A percentile compares a stretch with the other conserved stretches of the same genome.
Conservation (phyloP, 1,284 basidiomycete species). For the Cryptococcus maquisensis region DNA sequence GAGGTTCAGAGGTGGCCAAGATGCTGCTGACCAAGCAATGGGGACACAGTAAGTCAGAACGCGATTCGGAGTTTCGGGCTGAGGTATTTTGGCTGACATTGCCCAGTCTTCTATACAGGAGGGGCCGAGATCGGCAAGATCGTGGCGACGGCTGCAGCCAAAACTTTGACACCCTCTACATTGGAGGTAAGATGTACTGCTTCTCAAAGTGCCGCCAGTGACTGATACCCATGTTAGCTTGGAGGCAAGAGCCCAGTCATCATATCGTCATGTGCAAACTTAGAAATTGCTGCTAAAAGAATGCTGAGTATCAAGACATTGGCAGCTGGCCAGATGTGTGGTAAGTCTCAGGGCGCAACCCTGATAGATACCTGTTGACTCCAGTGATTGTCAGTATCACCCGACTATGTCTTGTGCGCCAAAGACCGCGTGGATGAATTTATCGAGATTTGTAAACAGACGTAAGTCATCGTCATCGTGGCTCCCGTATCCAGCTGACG, state of each 20-base stretch:
- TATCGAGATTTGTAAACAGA: constrained; percentile 59
- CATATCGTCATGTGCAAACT: constrained; percentile 60
- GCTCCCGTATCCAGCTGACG: neutral
- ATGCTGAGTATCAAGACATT: constrained; percentile 73
- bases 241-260: constrained; percentile 82
- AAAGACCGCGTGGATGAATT: constrained; percentile 62
- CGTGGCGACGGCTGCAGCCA: constrained; percentile 75
- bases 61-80: no score
- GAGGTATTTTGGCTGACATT: neutral
- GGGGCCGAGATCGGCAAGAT: constrained; percentile 69
- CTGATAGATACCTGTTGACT: neutral
- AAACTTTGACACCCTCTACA: constrained; percentile 76
- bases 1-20: constrained; percentile 68
- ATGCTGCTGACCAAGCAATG: constrained; percentile 74
- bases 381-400: constrained; percentile 56
- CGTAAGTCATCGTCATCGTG: constrained; percentile 37
- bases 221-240: constrained; percentile 48
- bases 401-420: constrained; percentile 71
- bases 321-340: constrained; percentile 64
- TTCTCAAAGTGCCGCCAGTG: no score
- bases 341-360: constrained; percentile 14
- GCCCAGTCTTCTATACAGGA: constrained; percentile 63
- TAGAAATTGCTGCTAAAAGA: constrained; percentile 46
- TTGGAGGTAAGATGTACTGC: constrained; percentile 53
- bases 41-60: constrained; percentile 69